Evolutionary conservation across 139 green algal genomes (phyloP).

Genomic region (Monoraphidium neglectum): DNA sequence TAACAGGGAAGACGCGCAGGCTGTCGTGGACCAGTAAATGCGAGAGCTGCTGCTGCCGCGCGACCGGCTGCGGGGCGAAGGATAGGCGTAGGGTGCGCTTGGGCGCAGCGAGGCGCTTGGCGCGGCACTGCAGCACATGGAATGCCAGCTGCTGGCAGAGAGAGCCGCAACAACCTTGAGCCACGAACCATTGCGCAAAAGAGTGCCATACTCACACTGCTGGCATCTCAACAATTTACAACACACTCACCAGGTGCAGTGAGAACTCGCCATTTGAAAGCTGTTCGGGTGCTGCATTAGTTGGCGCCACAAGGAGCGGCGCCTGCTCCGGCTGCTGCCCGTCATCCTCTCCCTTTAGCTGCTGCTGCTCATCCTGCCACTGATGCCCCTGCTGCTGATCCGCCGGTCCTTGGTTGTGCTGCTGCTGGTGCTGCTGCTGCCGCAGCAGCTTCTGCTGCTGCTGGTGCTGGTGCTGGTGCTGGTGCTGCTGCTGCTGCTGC

Average conservation of each 20-base stretch:
- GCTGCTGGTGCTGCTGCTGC: constrained; percentile 4
- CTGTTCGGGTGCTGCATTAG: no score
- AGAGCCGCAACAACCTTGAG: no score
- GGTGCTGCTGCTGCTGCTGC: no score
- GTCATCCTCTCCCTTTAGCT: background rate
- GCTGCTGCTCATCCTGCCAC: background rate
- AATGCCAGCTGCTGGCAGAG: no score
- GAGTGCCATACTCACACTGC: no score
- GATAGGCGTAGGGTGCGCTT: no score
- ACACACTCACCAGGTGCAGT: background rate
- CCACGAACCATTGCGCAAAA: no score
- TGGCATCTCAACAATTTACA: no score
- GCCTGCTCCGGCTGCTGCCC: background rate
- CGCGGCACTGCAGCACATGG: no score
- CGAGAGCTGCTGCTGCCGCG: constrained; percentile 13
- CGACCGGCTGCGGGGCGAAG: constrained; percentile 1
- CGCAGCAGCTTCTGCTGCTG: no score
- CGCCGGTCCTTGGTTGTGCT: background rate
- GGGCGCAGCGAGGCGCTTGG: no score
- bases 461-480: no score
- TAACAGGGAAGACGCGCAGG: constrained; percentile 26
- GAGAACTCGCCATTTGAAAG: constrained; percentile 11
- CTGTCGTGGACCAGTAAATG: constrained; percentile 25
- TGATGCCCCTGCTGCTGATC: constrained; percentile 5
- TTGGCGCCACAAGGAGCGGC: background rate